Conservation (phyloP, 2,329 filamentous ascomycete genomes). For the Bipolaris bicolor region DNA sequence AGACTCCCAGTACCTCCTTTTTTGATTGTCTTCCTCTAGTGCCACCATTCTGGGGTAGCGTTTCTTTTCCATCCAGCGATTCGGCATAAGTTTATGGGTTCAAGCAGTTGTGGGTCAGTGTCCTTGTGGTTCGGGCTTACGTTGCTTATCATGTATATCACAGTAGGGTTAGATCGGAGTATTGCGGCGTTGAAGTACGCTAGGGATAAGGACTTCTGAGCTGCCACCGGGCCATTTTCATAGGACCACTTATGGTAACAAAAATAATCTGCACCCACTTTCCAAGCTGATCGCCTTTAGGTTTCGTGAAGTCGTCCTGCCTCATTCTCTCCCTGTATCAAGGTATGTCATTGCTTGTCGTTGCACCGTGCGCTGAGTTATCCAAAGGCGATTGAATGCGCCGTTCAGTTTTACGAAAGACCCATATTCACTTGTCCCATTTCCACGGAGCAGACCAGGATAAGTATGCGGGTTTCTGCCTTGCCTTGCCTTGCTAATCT, state of each 20-base stretch:
- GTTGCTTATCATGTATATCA: constrained; percentile 22
- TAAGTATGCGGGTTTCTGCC: constrained; percentile 4
- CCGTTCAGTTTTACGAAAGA: not conserved
- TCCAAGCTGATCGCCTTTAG: constrained; percentile 32
- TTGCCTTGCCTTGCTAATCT: not conserved
- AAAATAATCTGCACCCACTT: constrained; percentile 29
- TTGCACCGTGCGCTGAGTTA: constrained; percentile 15
- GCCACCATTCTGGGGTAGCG: constrained; percentile 2
- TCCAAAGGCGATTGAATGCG: constrained; percentile 8
- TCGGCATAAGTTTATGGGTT: constrained; percentile 8
- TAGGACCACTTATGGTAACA: constrained; percentile 27
- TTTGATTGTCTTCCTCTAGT: not conserved
- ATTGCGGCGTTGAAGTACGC: constrained; percentile 13
- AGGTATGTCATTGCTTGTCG: constrained; percentile 19
- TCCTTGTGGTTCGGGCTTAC: constrained; percentile 3
- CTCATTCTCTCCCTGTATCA: constrained; percentile 2
- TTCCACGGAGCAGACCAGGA: not conserved
- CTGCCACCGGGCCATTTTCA: constrained; percentile 9
- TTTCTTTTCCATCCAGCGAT: constrained; percentile 8
- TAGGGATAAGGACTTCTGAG: constrained; percentile 4
- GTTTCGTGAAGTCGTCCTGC: constrained; percentile 19
- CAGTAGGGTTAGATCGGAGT: constrained; percentile 17
- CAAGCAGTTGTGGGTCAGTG: constrained; percentile 7
- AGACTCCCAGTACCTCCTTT: constrained; percentile 8
- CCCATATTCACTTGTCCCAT: not conserved